A percentile compares a stretch with the other conserved stretches of the same genome.
Conservation (phyloP, 768 basidiomycete genomes). For the Hericium erinaceus region DNA sequence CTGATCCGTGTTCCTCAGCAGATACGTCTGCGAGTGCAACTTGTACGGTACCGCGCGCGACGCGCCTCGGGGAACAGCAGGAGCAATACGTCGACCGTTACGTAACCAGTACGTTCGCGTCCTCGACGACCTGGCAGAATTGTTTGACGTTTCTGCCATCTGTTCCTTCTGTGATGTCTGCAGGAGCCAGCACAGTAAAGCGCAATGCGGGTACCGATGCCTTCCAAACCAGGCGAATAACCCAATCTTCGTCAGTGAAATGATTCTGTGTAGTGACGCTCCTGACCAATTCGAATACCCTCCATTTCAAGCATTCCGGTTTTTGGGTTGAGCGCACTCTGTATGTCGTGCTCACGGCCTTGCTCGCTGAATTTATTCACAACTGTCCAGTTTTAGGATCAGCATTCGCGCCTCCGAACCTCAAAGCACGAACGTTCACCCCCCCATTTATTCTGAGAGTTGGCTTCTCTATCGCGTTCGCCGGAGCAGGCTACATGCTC, state of each 20-base stretch:
- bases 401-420: slow-evolving; percentile 26
- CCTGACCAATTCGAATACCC: not conserved
- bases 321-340: slow-evolving; percentile 25
- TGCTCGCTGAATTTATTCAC: not conserved
- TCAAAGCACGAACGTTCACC: slow-evolving; percentile 21
- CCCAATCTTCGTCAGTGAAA: slow-evolving; percentile 14
- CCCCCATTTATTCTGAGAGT: slow-evolving; percentile 34
- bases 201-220: not conserved
- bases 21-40: no score
- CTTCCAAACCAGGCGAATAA: slow-evolving; percentile 3
- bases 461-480: slow-evolving; percentile 35
- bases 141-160: no score
- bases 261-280: not conserved
- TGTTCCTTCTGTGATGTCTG: not conserved
- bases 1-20: no score
- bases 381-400: slow-evolving; percentile 27
- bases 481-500: slow-evolving; percentile 35
- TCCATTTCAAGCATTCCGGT: slow-evolving; percentile 15
- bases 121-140: no score
- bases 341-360: slow-evolving; percentile 16
- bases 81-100: no score
- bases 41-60: no score
- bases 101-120: no score
- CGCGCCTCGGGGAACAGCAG: no score
- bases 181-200: not conserved